Percentiles rank a stretch among this genome's conserved stretches.
phyloP scores from a whole-genome alignment of 148 eudicot species.

The Rhododendron kiyosumense region DNA sequence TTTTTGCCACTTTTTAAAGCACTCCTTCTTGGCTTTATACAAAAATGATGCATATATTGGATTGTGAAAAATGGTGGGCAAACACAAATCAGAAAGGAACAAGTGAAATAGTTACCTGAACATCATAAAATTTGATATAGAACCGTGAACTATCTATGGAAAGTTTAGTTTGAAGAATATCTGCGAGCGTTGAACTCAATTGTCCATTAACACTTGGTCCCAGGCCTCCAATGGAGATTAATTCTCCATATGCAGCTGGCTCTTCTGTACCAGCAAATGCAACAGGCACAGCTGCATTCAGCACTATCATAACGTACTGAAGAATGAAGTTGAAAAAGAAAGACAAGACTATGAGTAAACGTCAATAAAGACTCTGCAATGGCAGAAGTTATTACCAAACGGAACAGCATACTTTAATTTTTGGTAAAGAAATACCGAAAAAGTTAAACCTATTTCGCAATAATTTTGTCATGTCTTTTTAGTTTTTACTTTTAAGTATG shows the following conservation, averaged over 20 bases:
- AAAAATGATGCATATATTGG: background rate
- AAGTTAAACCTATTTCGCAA: background rate
- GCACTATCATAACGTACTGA: conserved; percentile 89
- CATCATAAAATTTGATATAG: conserved; percentile 88
- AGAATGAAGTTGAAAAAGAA: background rate
- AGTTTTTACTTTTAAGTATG: background rate
- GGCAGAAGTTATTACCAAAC: background rate
- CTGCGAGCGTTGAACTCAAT: conserved; percentile 72
- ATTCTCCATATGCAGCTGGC: conserved; percentile 88
- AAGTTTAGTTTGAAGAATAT: conserved; percentile 83
- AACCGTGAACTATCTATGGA: conserved; percentile 68
- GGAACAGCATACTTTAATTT: background rate
- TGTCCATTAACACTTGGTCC: conserved; percentile 73
- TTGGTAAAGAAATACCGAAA: background rate
- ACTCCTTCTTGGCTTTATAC: no score
- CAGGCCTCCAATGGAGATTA: conserved; percentile 86
- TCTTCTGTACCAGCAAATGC: conserved; percentile 94
- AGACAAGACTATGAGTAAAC: background rate
- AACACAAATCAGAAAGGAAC: background rate
- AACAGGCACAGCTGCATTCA: conserved; percentile 82
- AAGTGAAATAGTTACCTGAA: conserved; percentile 33
- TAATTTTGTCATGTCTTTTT: background rate
- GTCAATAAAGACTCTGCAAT: background rate
- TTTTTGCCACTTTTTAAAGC: no score
- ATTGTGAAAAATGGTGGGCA: background rate